Evolutionary conservation across 805 yeast species (phyloP).

Genomic region (Starmera quercuum): DNA sequence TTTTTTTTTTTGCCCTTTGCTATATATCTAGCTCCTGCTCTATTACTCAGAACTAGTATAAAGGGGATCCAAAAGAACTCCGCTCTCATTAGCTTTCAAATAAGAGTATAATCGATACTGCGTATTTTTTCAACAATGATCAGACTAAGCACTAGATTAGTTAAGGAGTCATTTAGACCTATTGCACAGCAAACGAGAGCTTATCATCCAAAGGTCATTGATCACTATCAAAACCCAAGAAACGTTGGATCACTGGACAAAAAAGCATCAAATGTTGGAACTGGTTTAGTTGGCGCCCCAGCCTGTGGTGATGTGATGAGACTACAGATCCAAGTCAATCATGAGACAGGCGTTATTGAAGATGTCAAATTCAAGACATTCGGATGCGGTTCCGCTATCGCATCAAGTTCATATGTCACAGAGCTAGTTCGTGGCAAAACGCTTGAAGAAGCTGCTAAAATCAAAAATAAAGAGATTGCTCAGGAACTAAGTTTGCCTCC

Average conservation of each 20-base stretch:
- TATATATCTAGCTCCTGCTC: no score
- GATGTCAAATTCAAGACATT: constrained; percentile 97
- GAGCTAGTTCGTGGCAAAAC: constrained; percentile 93
- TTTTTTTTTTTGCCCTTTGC: no score
- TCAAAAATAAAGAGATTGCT: constrained; percentile 92
- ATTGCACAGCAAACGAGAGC: constrained; percentile 23
- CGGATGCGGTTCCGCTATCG: constrained; percentile 99
- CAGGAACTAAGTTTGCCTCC: constrained; percentile 94
- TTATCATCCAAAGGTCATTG: constrained; percentile 93
- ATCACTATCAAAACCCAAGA: constrained; percentile 94
- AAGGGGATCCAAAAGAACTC: no score
- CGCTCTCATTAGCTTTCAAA: no score
- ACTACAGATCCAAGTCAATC: constrained; percentile 89
- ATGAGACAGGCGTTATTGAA: constrained; percentile 80
- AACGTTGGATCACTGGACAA: constrained; percentile 93
- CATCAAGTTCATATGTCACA: constrained; percentile 90
- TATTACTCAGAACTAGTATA: no score
- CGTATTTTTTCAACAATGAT: constrained; percentile 14
- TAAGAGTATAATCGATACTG: no score
- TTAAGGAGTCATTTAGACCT: constrained; percentile 12
- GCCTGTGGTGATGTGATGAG: constrained; percentile 99
- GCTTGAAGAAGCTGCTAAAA: constrained; percentile 84
- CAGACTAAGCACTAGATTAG: constrained; percentile 10
- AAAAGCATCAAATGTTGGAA: constrained; percentile 70
- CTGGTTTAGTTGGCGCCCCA: constrained; percentile 98